phyloP scores from a whole-genome alignment of 2,329 filamentous ascomycete genomes.

The Acephala macrosclerotiorum region DNA sequence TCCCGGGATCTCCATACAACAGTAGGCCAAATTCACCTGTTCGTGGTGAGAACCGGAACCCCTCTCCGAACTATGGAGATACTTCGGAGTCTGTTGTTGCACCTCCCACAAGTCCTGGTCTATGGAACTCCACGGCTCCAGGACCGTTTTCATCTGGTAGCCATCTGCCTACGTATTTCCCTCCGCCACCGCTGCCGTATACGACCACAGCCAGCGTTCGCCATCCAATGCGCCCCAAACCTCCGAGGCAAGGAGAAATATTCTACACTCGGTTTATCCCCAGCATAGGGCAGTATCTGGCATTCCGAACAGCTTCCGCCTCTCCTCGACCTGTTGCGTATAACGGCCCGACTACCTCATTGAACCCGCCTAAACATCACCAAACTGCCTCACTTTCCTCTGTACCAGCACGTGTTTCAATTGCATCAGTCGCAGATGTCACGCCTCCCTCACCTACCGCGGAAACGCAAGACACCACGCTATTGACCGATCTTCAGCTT shows the following conservation, averaged over 20 bases:
- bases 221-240: constrained; percentile 88
- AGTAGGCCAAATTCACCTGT: constrained; percentile 63
- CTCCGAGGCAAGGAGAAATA: constrained; percentile 86
- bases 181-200: constrained; percentile 83
- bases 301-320: constrained; percentile 83
- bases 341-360: constrained; percentile 58
- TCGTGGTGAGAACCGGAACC: constrained; percentile 44
- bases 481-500: constrained; percentile 67
- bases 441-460: constrained; percentile 51
- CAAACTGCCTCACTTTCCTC: constrained; percentile 39
- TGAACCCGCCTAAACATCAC: constrained; percentile 39
- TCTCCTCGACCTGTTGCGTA: constrained; percentile 70
- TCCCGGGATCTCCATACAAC: constrained; percentile 57
- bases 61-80: constrained; percentile 38
- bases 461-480: constrained; percentile 36
- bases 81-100: constrained; percentile 27
- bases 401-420: constrained; percentile 43
- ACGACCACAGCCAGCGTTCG: constrained; percentile 78
- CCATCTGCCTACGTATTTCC: constrained; percentile 90
- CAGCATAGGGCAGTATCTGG: constrained; percentile 82
- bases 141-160: constrained; percentile 84
- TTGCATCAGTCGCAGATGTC: constrained; percentile 46
- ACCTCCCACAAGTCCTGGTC: constrained; percentile 44
- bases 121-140: constrained; percentile 49
- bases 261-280: constrained; percentile 91